A percentile compares a stretch with the other conserved stretches of the same genome.
Evolutionary conservation across 345 rosid species (phyloP).

Genomic region (Capsella bursapastoris): DNA sequence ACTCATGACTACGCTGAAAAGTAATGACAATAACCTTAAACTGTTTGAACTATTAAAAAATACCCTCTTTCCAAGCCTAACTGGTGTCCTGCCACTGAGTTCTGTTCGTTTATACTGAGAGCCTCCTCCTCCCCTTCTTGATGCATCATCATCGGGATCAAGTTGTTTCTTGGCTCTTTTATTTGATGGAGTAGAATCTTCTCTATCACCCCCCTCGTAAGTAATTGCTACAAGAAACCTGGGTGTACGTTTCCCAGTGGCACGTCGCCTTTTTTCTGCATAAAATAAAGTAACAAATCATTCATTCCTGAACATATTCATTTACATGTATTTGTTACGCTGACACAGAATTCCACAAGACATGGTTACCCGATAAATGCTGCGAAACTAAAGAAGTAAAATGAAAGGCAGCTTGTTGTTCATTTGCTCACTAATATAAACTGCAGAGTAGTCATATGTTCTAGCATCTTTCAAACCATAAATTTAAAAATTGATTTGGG

Average conservation of each 20-base stretch:
- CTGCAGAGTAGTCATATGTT: constrained; percentile 9
- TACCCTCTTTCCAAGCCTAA: constrained; percentile 66
- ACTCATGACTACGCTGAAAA: constrained; percentile 17
- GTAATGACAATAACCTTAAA: constrained; percentile 5
- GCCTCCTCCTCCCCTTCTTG: constrained; percentile 26
- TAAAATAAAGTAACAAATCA: constrained; percentile 30
- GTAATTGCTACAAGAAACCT: constrained; percentile 69
- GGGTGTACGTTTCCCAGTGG: constrained; percentile 89
- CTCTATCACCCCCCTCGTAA: constrained; percentile 51
- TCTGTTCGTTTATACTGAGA: constrained; percentile 27
- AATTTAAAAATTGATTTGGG: constrained; percentile 6
- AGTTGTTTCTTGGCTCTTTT: constrained; percentile 59
- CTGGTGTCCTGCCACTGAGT: constrained; percentile 45
- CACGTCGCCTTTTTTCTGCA: constrained; percentile 71
- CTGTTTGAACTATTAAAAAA: constrained; percentile 16
- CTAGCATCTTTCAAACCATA: constrained; percentile 12
- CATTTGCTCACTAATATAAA: constrained; percentile 23
- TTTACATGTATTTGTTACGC: constrained; percentile 22
- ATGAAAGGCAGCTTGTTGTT: constrained; percentile 22
- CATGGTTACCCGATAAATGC: constrained; percentile 7
- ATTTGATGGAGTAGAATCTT: constrained; percentile 47
- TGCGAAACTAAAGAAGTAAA: constrained; percentile 23
- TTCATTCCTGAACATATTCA: constrained; percentile 29
- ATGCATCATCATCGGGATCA: constrained; percentile 48
- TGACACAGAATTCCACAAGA: constrained; percentile 23